Base-by-base conservation (phyloP, 2,329 filamentous ascomycete species). In the Aspergillus terreus region DNA sequence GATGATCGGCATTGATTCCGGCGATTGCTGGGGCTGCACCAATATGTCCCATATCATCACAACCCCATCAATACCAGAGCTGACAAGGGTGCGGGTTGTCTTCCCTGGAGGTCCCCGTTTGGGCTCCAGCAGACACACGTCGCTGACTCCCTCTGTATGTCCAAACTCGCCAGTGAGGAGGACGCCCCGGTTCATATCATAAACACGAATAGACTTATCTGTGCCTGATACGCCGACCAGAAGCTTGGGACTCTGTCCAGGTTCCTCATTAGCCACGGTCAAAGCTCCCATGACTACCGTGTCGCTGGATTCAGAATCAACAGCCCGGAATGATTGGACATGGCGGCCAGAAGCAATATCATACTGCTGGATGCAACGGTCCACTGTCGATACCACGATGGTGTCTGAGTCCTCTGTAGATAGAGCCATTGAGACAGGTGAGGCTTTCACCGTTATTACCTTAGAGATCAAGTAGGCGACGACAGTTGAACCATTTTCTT, bases 161-260 rank as follows among this genome's bases (percentile, higher is more conserved):
- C 94, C 94, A 83, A 91, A 96, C 72, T 97, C 94, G 38, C 90
- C 84, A 46, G 91, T 88, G 25, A 97, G 74, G 51, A 99, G 86
- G 1, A 77, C 74, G 7, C 92, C 92, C 40, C 83, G 85, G 55
- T 87, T 85, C 27, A 83, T 78, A 59, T 96, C 89, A 63, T 99
- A 99, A 14, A 99, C 76, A 33, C 94, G 81, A 50, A 99, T 86
- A 0, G 94, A 97, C 68, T 97, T 99, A 70, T 99, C 94, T 1
- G 90, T 96, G 61, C 92, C 92, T 7, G 92, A 96, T 10, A 94
- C 81, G n/a, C 90, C 92, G 15, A 94, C 80, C 47, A 99, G 79
- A 46, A 95, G 81, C 25, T 85, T 82, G 9, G 79, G 77, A 71
- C 80, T 71, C 55, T 79, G 70, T 61, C 83, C 73, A 65, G 83